Base-by-base conservation (phyloP, 2,329 filamentous ascomycete genomes). In the Podosphaera leucotricha region DNA sequence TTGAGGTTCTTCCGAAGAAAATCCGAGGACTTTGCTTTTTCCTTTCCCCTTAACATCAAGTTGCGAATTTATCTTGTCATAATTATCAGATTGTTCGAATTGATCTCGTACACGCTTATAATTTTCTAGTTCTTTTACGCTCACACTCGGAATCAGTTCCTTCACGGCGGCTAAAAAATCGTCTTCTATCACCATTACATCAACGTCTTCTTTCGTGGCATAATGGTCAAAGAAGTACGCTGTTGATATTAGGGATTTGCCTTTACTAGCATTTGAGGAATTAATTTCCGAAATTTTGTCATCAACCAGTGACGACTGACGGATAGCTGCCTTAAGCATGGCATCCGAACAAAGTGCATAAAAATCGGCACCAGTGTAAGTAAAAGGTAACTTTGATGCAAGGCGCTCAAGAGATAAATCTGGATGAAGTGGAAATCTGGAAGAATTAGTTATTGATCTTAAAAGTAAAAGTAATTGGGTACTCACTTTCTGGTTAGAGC, bases 321-420 rank as follows among this genome's bases (percentile, higher is more conserved):
- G 76, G 2, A 90, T 98, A 46, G 98, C 87, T 18, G 90, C 90
- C 61, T 98, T 95, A 52, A 98, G 78, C 90, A 98, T 98, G 43
- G 90, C 85, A 60, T 98, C 90, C 38, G 85, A 93, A 65, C 87
- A 95, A 18, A 98, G 70, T 0, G 90, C 90, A 61, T 98, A 98
- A 57, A 98, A 78, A 63, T 98, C 90, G 49, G 90, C 90, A 56
- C 90, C 90, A 0, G 90, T 98, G 63, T 94, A 98, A 2, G 87
- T 95, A 59, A 94, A 90, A 0, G 90, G 90, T 3, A 98, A 71
- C 10, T 68, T 68, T 43, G 80, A 69, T 3, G 87, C 80, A 40
- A 98, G 75, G 6, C 72, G 64, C 21, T 69, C 60, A 10, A 98
- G 72, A 10, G 83, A 90, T 40, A 94, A 68, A 1, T 75, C 68